Conservation (phyloP, 768 basidiomycete species). For the Collybia sordida region DNA sequence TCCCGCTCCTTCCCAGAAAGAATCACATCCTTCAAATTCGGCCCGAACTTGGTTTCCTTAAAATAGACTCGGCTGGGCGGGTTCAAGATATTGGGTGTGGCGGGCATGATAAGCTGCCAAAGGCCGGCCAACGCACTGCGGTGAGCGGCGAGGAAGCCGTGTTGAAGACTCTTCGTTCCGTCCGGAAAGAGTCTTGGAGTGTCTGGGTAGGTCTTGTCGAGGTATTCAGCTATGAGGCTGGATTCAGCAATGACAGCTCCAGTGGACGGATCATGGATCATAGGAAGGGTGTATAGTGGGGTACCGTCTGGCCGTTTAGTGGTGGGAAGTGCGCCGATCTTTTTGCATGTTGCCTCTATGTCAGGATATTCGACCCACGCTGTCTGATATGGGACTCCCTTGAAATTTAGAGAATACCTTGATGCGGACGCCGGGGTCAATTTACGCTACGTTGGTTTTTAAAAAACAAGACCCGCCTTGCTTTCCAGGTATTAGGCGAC, state of each 20-base stretch:
- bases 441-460: neutral
- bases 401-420: slow-evolving; percentile 21
- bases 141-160: slow-evolving; percentile 10
- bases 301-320: slow-evolving; percentile 21
- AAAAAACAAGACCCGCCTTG: slow-evolving; percentile 27
- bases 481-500: slow-evolving; percentile 48
- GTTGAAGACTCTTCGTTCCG: slow-evolving; percentile 17
- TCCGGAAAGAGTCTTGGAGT: slow-evolving; percentile 28
- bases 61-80: slow-evolving; percentile 34
- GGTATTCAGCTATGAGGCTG: slow-evolving; percentile 37
- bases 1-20: slow-evolving; percentile 19
- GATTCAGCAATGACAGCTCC: slow-evolving; percentile 32
- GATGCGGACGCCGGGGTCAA: neutral
- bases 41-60: slow-evolving; percentile 20
- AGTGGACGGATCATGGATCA: slow-evolving; percentile 36
- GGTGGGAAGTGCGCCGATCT: slow-evolving; percentile 30
- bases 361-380: slow-evolving; percentile 40
- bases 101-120: slow-evolving; percentile 17
- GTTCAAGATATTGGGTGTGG: slow-evolving; percentile 22
- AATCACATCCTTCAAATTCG: slow-evolving; percentile 18
- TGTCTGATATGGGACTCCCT: slow-evolving; percentile 35
- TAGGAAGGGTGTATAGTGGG: slow-evolving; percentile 35
- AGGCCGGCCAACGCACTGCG: neutral
- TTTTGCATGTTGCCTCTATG: slow-evolving; percentile 30
- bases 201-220: slow-evolving; percentile 37